A percentile compares a stretch with the other conserved stretches of the same genome.
These are phyloP conservation scores for Cucumis cinereus DNA, from an alignment of 306 rosid species.

Conservation along the genomic window DNA sequence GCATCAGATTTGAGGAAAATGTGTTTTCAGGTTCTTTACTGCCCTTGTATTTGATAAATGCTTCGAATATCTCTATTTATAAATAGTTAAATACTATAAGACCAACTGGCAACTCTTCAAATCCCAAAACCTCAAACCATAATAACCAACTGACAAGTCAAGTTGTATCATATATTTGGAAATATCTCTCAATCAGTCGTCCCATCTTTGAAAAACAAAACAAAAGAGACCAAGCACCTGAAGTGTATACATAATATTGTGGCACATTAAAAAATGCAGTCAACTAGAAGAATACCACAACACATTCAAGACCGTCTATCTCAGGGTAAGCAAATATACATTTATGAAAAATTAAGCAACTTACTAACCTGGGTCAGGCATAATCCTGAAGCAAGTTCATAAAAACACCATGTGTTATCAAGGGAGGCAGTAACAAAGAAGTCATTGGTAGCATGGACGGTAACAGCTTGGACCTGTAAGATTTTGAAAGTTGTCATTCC, in stretches of 20 bases:
- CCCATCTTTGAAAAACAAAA: not conserved
- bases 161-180: not conserved
- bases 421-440: conserved; percentile 94
- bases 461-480: conserved; percentile 92
- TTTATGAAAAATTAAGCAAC: not conserved
- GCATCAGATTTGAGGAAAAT: not conserved
- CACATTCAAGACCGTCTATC: not conserved
- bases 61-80: not conserved
- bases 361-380: conserved; percentile 75
- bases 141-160: not conserved
- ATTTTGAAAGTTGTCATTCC: not conserved
- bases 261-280: not conserved
- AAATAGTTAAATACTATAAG: not conserved
- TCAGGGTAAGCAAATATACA: not conserved
- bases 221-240: not conserved
- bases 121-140: not conserved
- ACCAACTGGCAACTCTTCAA: not conserved
- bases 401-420: conserved; percentile 93
- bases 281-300: not conserved
- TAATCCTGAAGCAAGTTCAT: conserved; percentile 79
- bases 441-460: conserved; percentile 90
- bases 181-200: not conserved
- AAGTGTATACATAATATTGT: not conserved
- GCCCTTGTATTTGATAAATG: not conserved
- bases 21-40: not conserved